phyloP scores from a whole-genome alignment of 129 eudicot species.

The Chrysanthemum lavandulifolium region DNA sequence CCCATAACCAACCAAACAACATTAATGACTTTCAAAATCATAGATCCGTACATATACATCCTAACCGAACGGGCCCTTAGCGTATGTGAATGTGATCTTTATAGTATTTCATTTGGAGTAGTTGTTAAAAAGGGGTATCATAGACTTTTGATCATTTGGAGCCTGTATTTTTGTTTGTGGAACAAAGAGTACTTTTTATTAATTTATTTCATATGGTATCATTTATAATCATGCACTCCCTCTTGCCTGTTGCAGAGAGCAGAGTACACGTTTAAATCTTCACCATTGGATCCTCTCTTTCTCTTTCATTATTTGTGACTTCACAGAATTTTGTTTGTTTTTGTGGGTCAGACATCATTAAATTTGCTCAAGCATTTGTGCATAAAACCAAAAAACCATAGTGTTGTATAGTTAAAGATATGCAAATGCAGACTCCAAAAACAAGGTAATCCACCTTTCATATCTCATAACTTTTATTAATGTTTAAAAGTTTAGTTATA shows the following conservation, averaged over 20 bases:
- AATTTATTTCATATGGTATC: background rate
- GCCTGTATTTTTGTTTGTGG: background rate
- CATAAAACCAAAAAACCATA: slow-evolving; percentile 5
- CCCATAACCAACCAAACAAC: too few species aligned
- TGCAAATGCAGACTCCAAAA: slow-evolving; percentile 27
- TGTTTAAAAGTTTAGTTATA: background rate
- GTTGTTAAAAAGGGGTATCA: background rate
- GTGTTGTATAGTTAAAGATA: background rate
- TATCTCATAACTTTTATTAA: background rate
- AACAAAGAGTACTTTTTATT: slow-evolving; percentile 6
- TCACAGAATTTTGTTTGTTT: slow-evolving; percentile 9
- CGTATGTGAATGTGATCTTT: too few species aligned
- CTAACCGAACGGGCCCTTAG: too few species aligned
- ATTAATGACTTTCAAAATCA: too few species aligned
- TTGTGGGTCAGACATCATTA: slow-evolving; percentile 26
- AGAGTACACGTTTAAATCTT: slow-evolving; percentile 12
- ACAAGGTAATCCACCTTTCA: slow-evolving; percentile 11
- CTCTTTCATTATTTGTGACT: slow-evolving; percentile 13
- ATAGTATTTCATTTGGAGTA: too few species aligned
- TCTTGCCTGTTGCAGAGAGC: slow-evolving; percentile 12
- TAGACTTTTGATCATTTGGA: background rate
- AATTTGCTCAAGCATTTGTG: background rate
- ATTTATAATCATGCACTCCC: slow-evolving; percentile 18
- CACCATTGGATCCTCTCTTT: slow-evolving; percentile 20
- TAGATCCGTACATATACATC: too few species aligned